These are phyloP conservation scores for Fusarium staphyleae DNA, from an alignment of 2,329 filamentous ascomycete genomes.

Conservation along the genomic window DNA sequence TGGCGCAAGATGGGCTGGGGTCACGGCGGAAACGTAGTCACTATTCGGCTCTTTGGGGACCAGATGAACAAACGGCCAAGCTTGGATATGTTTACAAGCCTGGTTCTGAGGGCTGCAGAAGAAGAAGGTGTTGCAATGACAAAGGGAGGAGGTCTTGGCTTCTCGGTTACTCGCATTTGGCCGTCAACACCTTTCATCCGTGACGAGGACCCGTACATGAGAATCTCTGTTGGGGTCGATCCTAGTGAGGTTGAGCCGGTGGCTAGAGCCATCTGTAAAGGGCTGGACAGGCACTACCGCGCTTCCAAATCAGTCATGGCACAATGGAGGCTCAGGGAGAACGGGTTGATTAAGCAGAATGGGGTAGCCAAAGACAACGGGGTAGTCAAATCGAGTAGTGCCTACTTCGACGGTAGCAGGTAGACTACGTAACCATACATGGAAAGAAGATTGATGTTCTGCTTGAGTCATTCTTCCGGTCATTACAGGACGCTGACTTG, in stretches of 20 bases:
- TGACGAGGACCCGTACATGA: slow-evolving; percentile 28
- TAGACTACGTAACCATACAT: too few relatives aligned
- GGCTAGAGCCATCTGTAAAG: slow-evolving; percentile 26
- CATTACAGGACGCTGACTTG: too few relatives aligned
- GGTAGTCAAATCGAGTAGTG: slow-evolving; percentile 1
- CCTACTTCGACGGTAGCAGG: slow-evolving; percentile 4
- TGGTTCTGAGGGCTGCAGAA: slow-evolving; percentile 23
- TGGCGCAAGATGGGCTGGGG: slow-evolving; percentile 31
- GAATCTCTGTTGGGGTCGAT: slow-evolving; percentile 28
- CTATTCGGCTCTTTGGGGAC: slow-evolving; percentile 21
- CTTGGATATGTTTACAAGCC: slow-evolving; percentile 19
- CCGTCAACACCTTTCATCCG: slow-evolving; percentile 27
- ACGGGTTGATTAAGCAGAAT: neutral
- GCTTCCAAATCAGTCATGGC: slow-evolving; percentile 19
- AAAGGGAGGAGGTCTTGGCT: slow-evolving; percentile 28
- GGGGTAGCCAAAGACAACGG: neutral
- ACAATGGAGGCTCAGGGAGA: slow-evolving; percentile 25
- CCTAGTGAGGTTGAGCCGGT: slow-evolving; percentile 28
- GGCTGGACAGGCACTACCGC: slow-evolving; percentile 25
- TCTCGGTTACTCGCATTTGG: slow-evolving; percentile 31
- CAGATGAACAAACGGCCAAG: slow-evolving; percentile 28
- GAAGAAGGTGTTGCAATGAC: slow-evolving; percentile 30
- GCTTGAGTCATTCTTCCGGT: too few relatives aligned
- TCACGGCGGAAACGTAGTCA: slow-evolving; percentile 30
- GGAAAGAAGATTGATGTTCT: too few relatives aligned